Evolutionary conservation across 805 yeast species (phyloP).

Genomic region (Helenozyma rhizophorensis): DNA sequence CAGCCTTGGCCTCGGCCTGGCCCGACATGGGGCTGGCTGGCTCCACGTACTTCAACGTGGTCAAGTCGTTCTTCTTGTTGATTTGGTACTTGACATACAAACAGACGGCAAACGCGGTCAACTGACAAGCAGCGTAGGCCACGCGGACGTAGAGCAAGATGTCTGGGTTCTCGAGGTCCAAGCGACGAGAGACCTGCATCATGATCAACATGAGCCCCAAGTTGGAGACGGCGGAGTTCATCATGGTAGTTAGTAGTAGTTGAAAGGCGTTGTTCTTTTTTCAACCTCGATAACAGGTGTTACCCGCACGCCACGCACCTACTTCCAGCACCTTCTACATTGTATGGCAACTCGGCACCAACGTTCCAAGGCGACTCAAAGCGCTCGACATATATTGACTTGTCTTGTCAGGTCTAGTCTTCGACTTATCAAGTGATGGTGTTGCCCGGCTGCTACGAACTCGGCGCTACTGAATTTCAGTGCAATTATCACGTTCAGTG

Average conservation of each 20-base stretch:
- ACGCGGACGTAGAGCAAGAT: slow-evolving; percentile 71
- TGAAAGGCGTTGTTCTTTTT: too few species aligned
- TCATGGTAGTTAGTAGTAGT: slow-evolving; percentile 19
- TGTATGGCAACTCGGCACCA: too few species aligned
- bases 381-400: too few species aligned
- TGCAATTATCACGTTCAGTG: too few species aligned
- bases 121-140: slow-evolving; percentile 64
- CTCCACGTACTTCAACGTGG: slow-evolving; percentile 86
- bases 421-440: too few species aligned
- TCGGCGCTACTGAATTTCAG: too few species aligned
- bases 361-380: too few species aligned
- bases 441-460: too few species aligned
- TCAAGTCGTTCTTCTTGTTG: slow-evolving; percentile 75
- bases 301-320: too few species aligned
- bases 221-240: slow-evolving; percentile 89
- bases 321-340: too few species aligned
- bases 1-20: slow-evolving; percentile 65
- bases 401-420: too few species aligned
- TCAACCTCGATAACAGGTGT: too few species aligned
- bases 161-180: slow-evolving; percentile 83
- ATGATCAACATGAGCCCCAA: slow-evolving; percentile 87
- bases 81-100: slow-evolving; percentile 58
- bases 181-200: slow-evolving; percentile 90
- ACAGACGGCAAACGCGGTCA: slow-evolving; percentile 62
- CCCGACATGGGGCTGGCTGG: slow-evolving; percentile 80